Base-by-base conservation (phyloP, 1,284 basidiomycete species). In the Moniliella sp. region DNA sequence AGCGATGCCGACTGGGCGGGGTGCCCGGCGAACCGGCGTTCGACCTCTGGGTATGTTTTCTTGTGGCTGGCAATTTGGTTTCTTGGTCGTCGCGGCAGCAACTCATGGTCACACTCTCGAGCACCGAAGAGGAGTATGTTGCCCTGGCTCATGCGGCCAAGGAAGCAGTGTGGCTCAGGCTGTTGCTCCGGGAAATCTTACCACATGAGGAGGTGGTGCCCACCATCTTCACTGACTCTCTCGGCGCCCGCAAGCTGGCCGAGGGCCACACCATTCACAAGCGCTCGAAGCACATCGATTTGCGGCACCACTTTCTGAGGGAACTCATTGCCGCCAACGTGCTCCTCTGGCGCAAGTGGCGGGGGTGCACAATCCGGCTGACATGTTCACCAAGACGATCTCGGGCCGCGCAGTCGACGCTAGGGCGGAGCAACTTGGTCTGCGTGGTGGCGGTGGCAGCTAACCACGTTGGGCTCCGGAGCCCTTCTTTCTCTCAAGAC, bases 1-100 rank as follows among this genome's bases (percentile, higher is more conserved):
- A 18, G 18, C 19, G 39, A 43, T 15, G 16, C 32, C 5, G 35
- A 42, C 25, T 42, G 35, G 35, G 39, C 32, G 9, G 33, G 29
- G 11, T 27, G 32, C 26, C 13, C 15, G 3, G 34, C 18, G 2
- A 26, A 39, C 9, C 7, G 41, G 3, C 15, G 28, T 3, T 35
- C 36, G 16, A 36, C 34, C 2, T 34, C 39, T 5, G 41, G 41
- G 2, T 28, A 28, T 13, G 17, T 37, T 8, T 13, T 41, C 17
- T 16, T 12, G 15, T 41, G 18, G 23, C 26, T 14, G 29, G 35
- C 1, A 26, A 30, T 2, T 23, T 32, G 4, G 33, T n/a, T n/a
- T 3, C 28, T 3, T 30, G 28, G 28, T n/a, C 17, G 21, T 30
- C 28, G 15, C 4, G n/a, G 3, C 18, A 18, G 3, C 28, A 30